phyloP scores from a whole-genome alignment of 2,329 filamentous ascomycete species.

The Cordyceps javanica region DNA sequence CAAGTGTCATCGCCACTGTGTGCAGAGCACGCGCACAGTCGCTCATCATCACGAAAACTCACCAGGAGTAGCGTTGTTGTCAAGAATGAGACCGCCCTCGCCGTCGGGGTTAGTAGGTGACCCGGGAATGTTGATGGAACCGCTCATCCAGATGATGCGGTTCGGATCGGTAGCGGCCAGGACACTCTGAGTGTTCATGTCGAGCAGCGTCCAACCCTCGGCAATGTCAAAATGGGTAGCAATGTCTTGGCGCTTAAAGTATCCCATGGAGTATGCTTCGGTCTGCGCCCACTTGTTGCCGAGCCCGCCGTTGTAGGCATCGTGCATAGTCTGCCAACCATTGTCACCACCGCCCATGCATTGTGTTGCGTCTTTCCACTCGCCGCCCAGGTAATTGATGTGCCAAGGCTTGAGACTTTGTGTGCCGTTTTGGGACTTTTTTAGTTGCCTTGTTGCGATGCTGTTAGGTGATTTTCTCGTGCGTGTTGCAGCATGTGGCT shows the following conservation, averaged over 20 bases:
- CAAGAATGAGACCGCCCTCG: constrained; percentile 40
- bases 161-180: constrained; percentile 39
- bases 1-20: too few relatives aligned
- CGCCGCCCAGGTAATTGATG: constrained; percentile 44
- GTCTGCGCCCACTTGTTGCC: constrained; percentile 43
- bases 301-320: constrained; percentile 40
- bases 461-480: neutral
- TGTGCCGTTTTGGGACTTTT: constrained; percentile 33
- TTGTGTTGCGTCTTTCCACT: constrained; percentile 41
- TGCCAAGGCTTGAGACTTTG: constrained; percentile 43
- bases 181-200: constrained; percentile 12
- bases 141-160: constrained; percentile 29
- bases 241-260: constrained; percentile 43
- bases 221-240: constrained; percentile 49
- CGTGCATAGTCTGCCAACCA: constrained; percentile 44
- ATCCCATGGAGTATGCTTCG: constrained; percentile 32
- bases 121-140: constrained; percentile 45
- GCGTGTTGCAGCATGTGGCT: too few relatives aligned
- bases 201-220: constrained; percentile 41
- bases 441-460: constrained; percentile 25
- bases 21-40: neutral
- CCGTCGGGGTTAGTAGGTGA: constrained; percentile 21
- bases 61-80: constrained; percentile 32
- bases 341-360: constrained; percentile 47
- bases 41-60: neutral